Evolutionary conservation across 257 asterid species (phyloP).

Genomic region (Ligustrum vulgare): DNA sequence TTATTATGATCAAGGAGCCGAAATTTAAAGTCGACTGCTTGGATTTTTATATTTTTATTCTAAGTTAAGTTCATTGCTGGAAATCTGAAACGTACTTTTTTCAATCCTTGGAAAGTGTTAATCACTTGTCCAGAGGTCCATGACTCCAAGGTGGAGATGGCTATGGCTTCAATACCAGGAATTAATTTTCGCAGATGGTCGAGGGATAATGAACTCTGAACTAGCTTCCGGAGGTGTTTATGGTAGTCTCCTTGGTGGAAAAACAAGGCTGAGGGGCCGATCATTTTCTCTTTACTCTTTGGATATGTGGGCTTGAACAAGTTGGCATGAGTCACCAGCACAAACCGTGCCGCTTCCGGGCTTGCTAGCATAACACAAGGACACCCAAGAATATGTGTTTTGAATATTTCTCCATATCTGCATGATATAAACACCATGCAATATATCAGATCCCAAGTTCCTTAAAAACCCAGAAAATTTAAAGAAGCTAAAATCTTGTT

Average conservation of each 20-base stretch:
- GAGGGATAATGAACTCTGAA: slow-evolving; percentile 51
- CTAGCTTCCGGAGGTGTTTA: slow-evolving; percentile 50
- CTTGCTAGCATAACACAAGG: slow-evolving; percentile 83
- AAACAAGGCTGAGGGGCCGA: slow-evolving; percentile 73
- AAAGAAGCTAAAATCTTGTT: not conserved
- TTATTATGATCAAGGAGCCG: too few relatives aligned
- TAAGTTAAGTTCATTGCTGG: not conserved
- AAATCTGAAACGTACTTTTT: slow-evolving; percentile 38
- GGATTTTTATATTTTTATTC: not conserved
- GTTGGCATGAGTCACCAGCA: slow-evolving; percentile 57
- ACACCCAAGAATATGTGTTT: slow-evolving; percentile 72
- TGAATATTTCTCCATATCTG: slow-evolving; percentile 82
- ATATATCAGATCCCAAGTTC: not conserved
- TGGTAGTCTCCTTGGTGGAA: slow-evolving; percentile 78
- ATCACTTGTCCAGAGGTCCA: slow-evolving; percentile 41
- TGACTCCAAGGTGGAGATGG: slow-evolving; percentile 45
- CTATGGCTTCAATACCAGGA: slow-evolving; percentile 45
- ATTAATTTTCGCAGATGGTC: slow-evolving; percentile 46
- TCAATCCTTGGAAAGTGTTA: slow-evolving; percentile 64
- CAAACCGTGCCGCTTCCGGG: slow-evolving; percentile 75
- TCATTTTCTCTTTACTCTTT: slow-evolving; percentile 80
- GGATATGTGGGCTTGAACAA: slow-evolving; percentile 82
- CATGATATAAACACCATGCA: not conserved
- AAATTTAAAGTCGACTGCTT: not conserved
- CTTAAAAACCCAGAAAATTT: not conserved